Evolutionary conservation across 768 basidiomycete species (phyloP).

Genomic region (Porphyrellus cyaneotinctus): DNA sequence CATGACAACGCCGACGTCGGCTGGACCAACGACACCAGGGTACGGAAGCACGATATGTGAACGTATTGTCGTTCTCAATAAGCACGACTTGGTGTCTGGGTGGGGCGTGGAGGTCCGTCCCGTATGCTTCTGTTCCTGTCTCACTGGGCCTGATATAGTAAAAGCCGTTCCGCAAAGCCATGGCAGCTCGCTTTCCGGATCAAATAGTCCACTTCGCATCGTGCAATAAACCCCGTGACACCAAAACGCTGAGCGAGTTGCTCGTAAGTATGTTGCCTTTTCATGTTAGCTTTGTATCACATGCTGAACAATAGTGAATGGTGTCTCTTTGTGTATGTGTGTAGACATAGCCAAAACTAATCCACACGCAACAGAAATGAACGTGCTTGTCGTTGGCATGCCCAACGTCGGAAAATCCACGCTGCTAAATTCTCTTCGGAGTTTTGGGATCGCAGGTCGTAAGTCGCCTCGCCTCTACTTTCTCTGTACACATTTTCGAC

Average conservation of each 20-base stretch:
- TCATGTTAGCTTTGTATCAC: neutral
- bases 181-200: constrained; percentile 66
- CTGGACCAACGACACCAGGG: constrained; percentile 14
- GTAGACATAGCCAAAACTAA: constrained; percentile 66
- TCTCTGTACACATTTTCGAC: neutral
- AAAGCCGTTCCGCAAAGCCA: constrained; percentile 72
- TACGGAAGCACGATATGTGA: constrained; percentile 52
- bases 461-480: constrained; percentile 30
- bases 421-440: constrained; percentile 83
- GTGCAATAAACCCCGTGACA: constrained; percentile 62
- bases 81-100: constrained; percentile 84
- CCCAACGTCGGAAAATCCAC: constrained; percentile 99
- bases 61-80: constrained; percentile 88
- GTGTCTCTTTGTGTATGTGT: neutral
- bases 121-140: constrained; percentile 5
- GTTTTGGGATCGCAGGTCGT: constrained; percentile 86
- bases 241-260: constrained; percentile 57
- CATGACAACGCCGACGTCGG: constrained; percentile 36
- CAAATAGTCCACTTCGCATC: constrained; percentile 70
- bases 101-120: constrained; percentile 77
- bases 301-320: neutral
- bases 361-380: constrained; percentile 70
- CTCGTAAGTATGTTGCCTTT: constrained; percentile 63
- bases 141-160: constrained; percentile 11
- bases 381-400: constrained; percentile 95